Conservation (phyloP, 345 rosid genomes). For the Heritiera fomes region DNA sequence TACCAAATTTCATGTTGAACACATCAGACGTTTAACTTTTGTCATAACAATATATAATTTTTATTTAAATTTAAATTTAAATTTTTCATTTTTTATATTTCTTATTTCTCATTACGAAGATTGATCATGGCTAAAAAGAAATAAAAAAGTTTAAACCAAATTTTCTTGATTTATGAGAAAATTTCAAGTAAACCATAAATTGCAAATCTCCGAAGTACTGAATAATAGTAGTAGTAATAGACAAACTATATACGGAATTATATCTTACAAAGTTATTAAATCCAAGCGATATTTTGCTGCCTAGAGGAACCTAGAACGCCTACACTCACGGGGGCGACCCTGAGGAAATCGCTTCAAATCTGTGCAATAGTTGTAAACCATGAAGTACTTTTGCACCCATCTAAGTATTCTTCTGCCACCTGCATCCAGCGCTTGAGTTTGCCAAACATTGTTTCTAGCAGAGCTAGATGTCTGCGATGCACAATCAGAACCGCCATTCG, state of each 20-base stretch:
- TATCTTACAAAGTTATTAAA: background rate
- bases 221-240: background rate
- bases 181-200: background rate
- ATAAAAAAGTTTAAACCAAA: too few species aligned
- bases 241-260: background rate
- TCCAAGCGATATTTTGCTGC: background rate
- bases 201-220: background rate
- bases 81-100: too few species aligned
- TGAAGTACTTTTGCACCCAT: slow-evolving; percentile 54
- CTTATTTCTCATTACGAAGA: too few species aligned
- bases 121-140: too few species aligned
- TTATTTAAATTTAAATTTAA: too few species aligned
- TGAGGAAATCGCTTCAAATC: slow-evolving; percentile 45
- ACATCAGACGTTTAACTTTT: too few species aligned
- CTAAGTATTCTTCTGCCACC: slow-evolving; percentile 31
- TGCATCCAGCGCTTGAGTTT: slow-evolving; percentile 31
- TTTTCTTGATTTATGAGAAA: too few species aligned
- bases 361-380: slow-evolving; percentile 61
- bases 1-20: too few species aligned
- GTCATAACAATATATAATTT: too few species aligned
- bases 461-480: slow-evolving; percentile 8
- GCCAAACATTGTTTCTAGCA: slow-evolving; percentile 29
- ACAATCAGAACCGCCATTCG: slow-evolving; percentile 33
- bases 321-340: slow-evolving; percentile 41
- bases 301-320: slow-evolving; percentile 25